Percentiles rank a stretch among this genome's conserved stretches.
Conservation (phyloP, 495 filamentous ascomycete genomes). For the Stereocaulon alpinum region DNA sequence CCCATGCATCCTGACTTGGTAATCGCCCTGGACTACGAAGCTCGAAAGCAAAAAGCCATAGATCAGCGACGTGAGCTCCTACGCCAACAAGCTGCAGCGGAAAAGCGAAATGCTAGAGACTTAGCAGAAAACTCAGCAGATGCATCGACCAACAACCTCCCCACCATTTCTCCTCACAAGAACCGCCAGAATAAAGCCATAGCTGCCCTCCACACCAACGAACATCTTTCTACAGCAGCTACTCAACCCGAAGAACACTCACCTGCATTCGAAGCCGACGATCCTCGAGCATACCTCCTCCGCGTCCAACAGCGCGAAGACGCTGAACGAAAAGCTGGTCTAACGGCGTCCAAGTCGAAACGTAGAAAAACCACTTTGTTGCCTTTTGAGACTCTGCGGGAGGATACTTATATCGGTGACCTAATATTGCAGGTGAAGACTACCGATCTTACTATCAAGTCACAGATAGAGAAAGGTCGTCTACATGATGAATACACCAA, state of each 20-base stretch:
- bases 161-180: slow-evolving; percentile 25
- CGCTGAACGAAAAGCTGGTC: not conserved
- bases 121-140: not conserved
- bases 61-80: slow-evolving; percentile 22
- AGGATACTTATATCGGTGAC: not conserved
- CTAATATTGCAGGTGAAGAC: slow-evolving; percentile 4
- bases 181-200: slow-evolving; percentile 31
- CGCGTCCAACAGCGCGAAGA: slow-evolving; percentile 9
- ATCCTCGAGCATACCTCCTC: slow-evolving; percentile 22
- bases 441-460: not conserved
- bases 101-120: not conserved
- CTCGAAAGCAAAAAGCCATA: slow-evolving; percentile 25
- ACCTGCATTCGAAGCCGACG: slow-evolving; percentile 1
- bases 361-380: slow-evolving; percentile 11
- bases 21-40: slow-evolving; percentile 30
- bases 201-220: slow-evolving; percentile 20
- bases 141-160: not conserved
- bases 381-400: slow-evolving; percentile 15
- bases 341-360: not conserved
- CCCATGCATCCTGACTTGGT: slow-evolving; percentile 22
- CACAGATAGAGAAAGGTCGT: not conserved
- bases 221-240: not conserved
- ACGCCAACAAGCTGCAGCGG: slow-evolving; percentile 13
- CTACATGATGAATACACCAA: not conserved
- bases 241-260: not conserved